Evolutionary conservation across 768 basidiomycete species (phyloP).

Genomic region (Galerina sulciceps): DNA sequence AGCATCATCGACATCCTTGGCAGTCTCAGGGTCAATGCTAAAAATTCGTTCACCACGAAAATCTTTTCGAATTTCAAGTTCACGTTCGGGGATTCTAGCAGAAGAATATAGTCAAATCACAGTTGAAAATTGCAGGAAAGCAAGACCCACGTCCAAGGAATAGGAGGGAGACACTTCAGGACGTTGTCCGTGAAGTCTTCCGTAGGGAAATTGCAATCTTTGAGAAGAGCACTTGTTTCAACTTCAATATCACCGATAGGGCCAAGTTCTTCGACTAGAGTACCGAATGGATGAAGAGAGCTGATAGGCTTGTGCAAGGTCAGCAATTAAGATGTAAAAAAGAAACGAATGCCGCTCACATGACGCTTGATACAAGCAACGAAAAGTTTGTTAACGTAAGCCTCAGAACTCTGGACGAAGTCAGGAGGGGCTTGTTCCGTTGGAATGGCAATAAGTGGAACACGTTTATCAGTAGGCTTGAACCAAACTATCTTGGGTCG

Average conservation of each 20-base stretch:
- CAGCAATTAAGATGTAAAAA: constrained; percentile 14
- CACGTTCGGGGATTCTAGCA: constrained; percentile 82
- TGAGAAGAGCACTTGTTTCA: constrained; percentile 95
- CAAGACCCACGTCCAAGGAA: constrained; percentile 84
- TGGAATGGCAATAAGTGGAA: constrained; percentile 97
- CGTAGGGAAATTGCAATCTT: constrained; percentile 98
- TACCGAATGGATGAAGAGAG: constrained; percentile 98
- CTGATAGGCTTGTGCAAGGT: constrained; percentile 72
- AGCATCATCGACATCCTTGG: constrained; percentile 95
- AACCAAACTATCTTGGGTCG: constrained; percentile 99
- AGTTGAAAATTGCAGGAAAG: not conserved
- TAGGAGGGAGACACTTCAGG: constrained; percentile 92
- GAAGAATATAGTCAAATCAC: constrained; percentile 11
- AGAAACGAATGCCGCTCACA: constrained; percentile 50
- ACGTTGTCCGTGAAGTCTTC: constrained; percentile 97
- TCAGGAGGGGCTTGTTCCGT: constrained; percentile 97
- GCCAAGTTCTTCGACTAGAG: constrained; percentile 95
- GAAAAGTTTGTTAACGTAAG: constrained; percentile 88
- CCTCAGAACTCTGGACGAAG: constrained; percentile 93
- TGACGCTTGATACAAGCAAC: constrained; percentile 99
- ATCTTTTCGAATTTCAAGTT: constrained; percentile 88
- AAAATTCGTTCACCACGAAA: constrained; percentile 85
- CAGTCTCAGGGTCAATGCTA: constrained; percentile 89
- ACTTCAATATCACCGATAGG: constrained; percentile 99
- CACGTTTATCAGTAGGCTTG: constrained; percentile 99